These are phyloP conservation scores for Zygnema cylindricum DNA, from an alignment of 139 green algal genomes.

Conservation along the genomic window DNA sequence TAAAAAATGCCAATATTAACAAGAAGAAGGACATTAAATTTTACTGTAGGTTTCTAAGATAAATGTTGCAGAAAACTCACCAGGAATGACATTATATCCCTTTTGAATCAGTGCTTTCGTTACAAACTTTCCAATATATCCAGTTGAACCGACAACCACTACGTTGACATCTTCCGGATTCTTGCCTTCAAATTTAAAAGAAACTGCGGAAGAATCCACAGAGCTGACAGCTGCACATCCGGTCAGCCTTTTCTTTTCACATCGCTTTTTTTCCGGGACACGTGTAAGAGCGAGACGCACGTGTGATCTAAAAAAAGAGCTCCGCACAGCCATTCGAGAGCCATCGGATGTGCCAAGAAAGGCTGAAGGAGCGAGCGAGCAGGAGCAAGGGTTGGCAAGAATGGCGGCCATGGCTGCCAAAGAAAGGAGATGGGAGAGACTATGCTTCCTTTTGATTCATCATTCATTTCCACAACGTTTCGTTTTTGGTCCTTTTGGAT, in stretches of 20 bases:
- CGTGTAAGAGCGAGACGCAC: neutral
- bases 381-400: neutral
- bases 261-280: no score
- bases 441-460: no score
- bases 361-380: neutral
- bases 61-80: no score
- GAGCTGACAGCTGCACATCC: neutral
- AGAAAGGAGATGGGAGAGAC: no score
- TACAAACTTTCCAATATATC: conserved; percentile 96
- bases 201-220: neutral
- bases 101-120: conserved; percentile 73
- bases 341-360: neutral
- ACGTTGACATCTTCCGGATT: conserved; percentile 80
- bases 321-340: neutral
- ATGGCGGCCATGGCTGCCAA: neutral
- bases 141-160: conserved; percentile 91
- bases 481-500: no score
- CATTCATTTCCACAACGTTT: no score
- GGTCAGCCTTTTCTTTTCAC: neutral
- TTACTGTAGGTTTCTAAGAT: no score
- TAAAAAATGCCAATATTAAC: no score
- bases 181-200: neutral
- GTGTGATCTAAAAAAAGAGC: neutral
- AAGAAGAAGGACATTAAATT: no score
- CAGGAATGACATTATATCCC: conserved; percentile 71